Evolutionary conservation across 768 basidiomycete species (phyloP).

Genomic region (Suillus occidentalis): DNA sequence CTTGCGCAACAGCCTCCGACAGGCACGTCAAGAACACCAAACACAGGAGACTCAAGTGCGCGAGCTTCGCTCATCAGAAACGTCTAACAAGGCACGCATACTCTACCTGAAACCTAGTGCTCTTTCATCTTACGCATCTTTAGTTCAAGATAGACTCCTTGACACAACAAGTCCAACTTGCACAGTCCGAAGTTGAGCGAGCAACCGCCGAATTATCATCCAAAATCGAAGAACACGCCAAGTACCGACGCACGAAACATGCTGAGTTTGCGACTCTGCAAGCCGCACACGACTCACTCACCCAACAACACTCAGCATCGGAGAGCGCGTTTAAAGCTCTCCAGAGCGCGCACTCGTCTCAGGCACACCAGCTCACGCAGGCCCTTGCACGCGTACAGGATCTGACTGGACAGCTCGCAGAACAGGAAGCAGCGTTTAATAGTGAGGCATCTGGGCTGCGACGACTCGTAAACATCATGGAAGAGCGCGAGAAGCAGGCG

Average conservation of each 20-base stretch:
- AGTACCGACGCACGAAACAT: constrained; percentile 79
- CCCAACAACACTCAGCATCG: constrained; percentile 63
- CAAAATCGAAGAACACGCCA: constrained; percentile 82
- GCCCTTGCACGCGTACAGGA: constrained; percentile 74
- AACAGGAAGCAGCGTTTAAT: constrained; percentile 81
- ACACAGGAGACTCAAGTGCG: constrained; percentile 64
- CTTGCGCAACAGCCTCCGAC: constrained; percentile 67
- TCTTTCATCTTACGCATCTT: constrained; percentile 2
- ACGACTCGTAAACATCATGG: constrained; percentile 80
- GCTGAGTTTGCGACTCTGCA: constrained; percentile 77
- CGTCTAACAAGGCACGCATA: constrained; percentile 65
- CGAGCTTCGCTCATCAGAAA: constrained; percentile 72
- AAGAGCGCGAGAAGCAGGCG: constrained; percentile 83
- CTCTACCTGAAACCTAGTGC: not conserved
- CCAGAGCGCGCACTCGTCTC: constrained; percentile 68
- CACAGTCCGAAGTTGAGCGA: constrained; percentile 76
- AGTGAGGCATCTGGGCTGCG: constrained; percentile 73
- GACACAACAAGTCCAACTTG: constrained; percentile 76
- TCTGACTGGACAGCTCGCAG: constrained; percentile 75
- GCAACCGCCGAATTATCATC: constrained; percentile 62
- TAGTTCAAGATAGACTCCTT: constrained; percentile 88
- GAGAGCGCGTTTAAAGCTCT: constrained; percentile 71
- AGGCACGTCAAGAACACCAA: constrained; percentile 74
- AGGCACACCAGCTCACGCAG: constrained; percentile 75
- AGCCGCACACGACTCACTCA: constrained; percentile 69